Evolutionary conservation across 192 early-diverging fungal species (phyloP).

Genomic region (Oehlia diaphana): DNA sequence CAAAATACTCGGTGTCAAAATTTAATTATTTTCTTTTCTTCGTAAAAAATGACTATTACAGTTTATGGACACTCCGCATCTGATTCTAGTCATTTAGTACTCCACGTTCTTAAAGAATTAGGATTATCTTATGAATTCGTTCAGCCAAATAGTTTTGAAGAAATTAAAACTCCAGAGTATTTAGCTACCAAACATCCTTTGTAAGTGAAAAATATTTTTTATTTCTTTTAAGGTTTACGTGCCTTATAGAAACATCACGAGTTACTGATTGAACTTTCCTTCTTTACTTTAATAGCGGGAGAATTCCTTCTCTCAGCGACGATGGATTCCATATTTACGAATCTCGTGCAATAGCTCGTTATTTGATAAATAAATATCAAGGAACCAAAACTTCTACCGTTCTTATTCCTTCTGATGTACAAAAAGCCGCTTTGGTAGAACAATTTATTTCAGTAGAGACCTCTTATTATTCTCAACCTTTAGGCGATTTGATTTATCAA

Average conservation of each 20-base stretch:
- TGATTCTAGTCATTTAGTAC: slow-evolving; percentile 30
- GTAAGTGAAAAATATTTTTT: neutral
- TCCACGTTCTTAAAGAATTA: slow-evolving; percentile 35
- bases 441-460: no score
- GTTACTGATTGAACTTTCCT: neutral
- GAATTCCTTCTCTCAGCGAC: no score
- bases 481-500: neutral
- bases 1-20: neutral
- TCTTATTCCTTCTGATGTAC: no score
- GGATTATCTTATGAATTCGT: slow-evolving; percentile 36
- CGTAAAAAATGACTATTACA: slow-evolving; percentile 19
- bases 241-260: no score
- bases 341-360: no score
- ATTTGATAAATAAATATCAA: no score
- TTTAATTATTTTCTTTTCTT: neutral
- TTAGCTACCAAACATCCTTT: slow-evolving; percentile 38
- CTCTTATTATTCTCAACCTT: no score
- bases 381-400: no score
- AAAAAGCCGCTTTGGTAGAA: no score
- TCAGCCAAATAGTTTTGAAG: neutral
- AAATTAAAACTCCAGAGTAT: slow-evolving; percentile 40
- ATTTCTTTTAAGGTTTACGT: no score
- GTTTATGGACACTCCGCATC: slow-evolving; percentile 30
- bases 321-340: no score
- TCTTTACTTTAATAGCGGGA: neutral